Percentiles rank a stretch among this genome's conserved stretches.
phyloP scores from a whole-genome alignment of 352 stramenopile species.

The Thalassiosira mediterranea region DNA sequence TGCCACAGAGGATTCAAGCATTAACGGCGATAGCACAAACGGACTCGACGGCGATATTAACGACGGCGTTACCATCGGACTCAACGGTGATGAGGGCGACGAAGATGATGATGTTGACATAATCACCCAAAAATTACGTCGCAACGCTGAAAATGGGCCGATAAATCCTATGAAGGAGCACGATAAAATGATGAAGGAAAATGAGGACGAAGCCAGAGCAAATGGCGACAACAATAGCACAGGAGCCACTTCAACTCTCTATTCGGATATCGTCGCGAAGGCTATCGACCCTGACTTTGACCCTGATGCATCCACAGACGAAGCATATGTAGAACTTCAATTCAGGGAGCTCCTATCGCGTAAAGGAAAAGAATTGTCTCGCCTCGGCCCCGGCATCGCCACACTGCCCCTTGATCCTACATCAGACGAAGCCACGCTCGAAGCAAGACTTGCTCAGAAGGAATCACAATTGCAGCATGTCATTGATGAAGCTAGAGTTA shows the following conservation, averaged over 20 bases:
- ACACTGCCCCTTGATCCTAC: slow-evolving; percentile 41
- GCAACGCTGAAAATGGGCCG: slow-evolving; percentile 27
- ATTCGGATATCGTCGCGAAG: slow-evolving; percentile 38
- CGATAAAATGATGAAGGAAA: slow-evolving; percentile 53
- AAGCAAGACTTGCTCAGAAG: slow-evolving; percentile 30
- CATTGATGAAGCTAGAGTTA: slow-evolving; percentile 18
- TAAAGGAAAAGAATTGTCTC: slow-evolving; percentile 29
- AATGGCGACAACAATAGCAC: slow-evolving; percentile 11
- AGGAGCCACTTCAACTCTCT: slow-evolving; percentile 20
- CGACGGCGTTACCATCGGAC: too few species aligned
- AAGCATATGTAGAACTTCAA: slow-evolving; percentile 44
- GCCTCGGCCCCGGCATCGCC: slow-evolving; percentile 42
- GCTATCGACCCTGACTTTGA: slow-evolving; percentile 32
- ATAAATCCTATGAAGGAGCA: slow-evolving; percentile 55
- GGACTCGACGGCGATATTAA: too few species aligned
- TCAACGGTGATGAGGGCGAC: slow-evolving; percentile 17
- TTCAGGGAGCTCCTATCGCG: slow-evolving; percentile 47
- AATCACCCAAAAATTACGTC: slow-evolving; percentile 41
- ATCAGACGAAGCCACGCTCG: slow-evolving; percentile 34
- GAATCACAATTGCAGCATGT: slow-evolving; percentile 40
- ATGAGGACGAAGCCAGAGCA: slow-evolving; percentile 32
- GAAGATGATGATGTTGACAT: slow-evolving; percentile 40
- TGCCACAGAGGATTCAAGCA: too few species aligned
- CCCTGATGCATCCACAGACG: slow-evolving; percentile 20
- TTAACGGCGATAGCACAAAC: too few species aligned